Base-by-base conservation (phyloP, 2,329 filamentous ascomycete genomes). In the Chaetomiaceae sp. region DNA sequence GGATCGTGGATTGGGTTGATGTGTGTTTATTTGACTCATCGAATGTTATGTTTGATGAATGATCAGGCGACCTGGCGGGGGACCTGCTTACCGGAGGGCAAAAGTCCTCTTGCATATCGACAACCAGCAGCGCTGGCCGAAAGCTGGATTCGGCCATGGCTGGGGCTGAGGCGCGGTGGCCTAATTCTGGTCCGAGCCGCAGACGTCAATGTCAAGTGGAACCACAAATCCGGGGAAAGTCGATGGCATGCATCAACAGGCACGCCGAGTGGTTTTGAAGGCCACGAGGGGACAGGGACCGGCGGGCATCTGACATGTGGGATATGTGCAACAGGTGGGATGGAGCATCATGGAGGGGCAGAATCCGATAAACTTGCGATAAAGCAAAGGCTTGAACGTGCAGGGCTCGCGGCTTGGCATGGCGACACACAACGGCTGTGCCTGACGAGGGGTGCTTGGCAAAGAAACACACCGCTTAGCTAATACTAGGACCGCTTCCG, bases 21-120 rank as follows among this genome's bases (percentile, higher is more conserved):
- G n/a, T 18, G n/a, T 7, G 9, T n/a, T 9, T n/a, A n/a, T n/a
- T n/a, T n/a, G n/a, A n/a, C n/a, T n/a, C n/a, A n/a, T n/a, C n/a
- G n/a, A n/a, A n/a, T n/a, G n/a, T n/a, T n/a, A n/a, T n/a, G n/a
- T n/a, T n/a, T n/a, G n/a, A n/a, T n/a, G n/a, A n/a, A n/a, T n/a
- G n/a, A n/a, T n/a, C n/a, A n/a, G n/a, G n/a, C n/a, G n/a, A n/a
- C n/a, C n/a, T n/a, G n/a, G n/a, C n/a, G n/a, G n/a, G n/a, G n/a
- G n/a, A n/a, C n/a, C n/a, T n/a, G 47, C 85, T 73, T 73, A 94
- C 90, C 11, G 91, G 90, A 54, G 89, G 88, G 69, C 90, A 95
- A 69, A 96, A 97, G 73, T 97, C 92, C 69, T 96, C 87, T 71
- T 97, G 94, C 65, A 95, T 78, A 70, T 96, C 91, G 48, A 96